A percentile compares a stretch with the other conserved stretches of the same genome.
phyloP scores from a whole-genome alignment of 2,329 filamentous ascomycete species.

The Zymoseptoria ardabiliae region DNA sequence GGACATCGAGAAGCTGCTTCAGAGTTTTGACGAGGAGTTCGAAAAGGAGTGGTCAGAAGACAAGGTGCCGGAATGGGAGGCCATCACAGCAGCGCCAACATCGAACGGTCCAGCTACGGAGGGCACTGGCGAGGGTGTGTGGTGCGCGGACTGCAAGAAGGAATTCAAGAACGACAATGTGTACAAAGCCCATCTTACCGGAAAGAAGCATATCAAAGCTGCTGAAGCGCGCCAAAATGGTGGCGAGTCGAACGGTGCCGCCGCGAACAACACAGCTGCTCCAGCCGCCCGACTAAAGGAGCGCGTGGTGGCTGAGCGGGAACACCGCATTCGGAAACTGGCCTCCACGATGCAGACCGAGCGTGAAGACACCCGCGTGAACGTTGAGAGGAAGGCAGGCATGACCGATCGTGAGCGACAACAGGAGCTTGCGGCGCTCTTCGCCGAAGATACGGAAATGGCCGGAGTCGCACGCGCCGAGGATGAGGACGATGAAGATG shows the following conservation, averaged over 20 bases:
- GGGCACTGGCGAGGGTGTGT: slow-evolving; percentile 61
- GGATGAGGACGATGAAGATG: slow-evolving; percentile 60
- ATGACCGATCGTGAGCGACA: slow-evolving; percentile 96
- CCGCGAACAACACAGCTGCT: slow-evolving; percentile 10
- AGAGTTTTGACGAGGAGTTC: slow-evolving; percentile 74
- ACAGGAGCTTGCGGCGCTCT: slow-evolving; percentile 84
- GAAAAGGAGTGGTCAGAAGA: slow-evolving; percentile 74
- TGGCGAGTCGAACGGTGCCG: slow-evolving; percentile 20
- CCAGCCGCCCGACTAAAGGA: slow-evolving; percentile 61
- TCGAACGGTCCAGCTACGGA: slow-evolving; percentile 40
- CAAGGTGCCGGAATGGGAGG: slow-evolving; percentile 68
- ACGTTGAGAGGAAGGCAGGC: slow-evolving; percentile 91
- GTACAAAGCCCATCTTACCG: slow-evolving; percentile 78
- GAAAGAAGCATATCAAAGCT: slow-evolving; percentile 87
- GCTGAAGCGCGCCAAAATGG: slow-evolving; percentile 54
- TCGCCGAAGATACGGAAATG: slow-evolving; percentile 55
- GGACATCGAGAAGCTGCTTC: slow-evolving; percentile 71
- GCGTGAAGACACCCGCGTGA: slow-evolving; percentile 80
- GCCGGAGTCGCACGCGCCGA: slow-evolving; percentile 35
- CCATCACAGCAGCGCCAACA: slow-evolving; percentile 33
- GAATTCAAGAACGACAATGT: slow-evolving; percentile 95
- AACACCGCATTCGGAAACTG: slow-evolving; percentile 73
- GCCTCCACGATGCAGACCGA: slow-evolving; percentile 78
- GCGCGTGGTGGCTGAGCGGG: slow-evolving; percentile 79
- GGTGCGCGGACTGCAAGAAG: slow-evolving; percentile 88